Percentiles rank a stretch among this genome's conserved stretches.
Conservation (phyloP, 2,329 filamentous ascomycete genomes). For the Pseudogymnoascus sp. region DNA sequence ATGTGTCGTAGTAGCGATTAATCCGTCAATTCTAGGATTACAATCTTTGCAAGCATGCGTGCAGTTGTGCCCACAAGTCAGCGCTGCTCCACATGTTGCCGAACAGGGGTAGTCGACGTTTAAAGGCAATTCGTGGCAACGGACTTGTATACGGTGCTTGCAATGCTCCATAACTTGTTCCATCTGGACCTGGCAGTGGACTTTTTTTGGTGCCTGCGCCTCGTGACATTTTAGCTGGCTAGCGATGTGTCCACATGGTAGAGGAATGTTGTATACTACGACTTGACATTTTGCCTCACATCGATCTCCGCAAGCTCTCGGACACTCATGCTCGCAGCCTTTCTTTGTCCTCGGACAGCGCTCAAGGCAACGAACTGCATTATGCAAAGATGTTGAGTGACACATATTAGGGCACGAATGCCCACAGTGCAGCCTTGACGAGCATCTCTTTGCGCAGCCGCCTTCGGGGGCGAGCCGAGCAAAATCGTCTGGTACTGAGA, state of each 20-base stretch:
- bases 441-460: constrained; percentile 39
- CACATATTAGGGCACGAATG: constrained; percentile 39
- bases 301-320: constrained; percentile 33
- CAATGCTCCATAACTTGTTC: constrained; percentile 45
- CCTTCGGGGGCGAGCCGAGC: constrained; percentile 47
- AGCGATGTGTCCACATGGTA: constrained; percentile 36
- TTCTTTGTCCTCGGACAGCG: constrained; percentile 34
- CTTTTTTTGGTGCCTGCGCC: constrained; percentile 34
- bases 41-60: constrained; percentile 41
- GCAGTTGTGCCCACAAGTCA: constrained; percentile 54
- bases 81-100: constrained; percentile 35
- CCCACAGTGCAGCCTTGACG: constrained; percentile 34
- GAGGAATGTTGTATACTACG: constrained; percentile 22
- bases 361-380: constrained; percentile 37
- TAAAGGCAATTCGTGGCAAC: constrained; percentile 42
- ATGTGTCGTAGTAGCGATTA: constrained; percentile 34
- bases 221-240: constrained; percentile 31
- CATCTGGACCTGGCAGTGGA: constrained; percentile 43
- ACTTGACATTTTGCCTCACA: constrained; percentile 34
- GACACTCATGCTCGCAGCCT: constrained; percentile 39
- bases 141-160: constrained; percentile 40
- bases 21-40: constrained; percentile 28
- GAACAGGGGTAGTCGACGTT: constrained; percentile 37
- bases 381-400: constrained; percentile 40
- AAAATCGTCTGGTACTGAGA: constrained; percentile 18